phyloP scores from a whole-genome alignment of 257 asterid species.

The Parsonsia alboflavescens region DNA sequence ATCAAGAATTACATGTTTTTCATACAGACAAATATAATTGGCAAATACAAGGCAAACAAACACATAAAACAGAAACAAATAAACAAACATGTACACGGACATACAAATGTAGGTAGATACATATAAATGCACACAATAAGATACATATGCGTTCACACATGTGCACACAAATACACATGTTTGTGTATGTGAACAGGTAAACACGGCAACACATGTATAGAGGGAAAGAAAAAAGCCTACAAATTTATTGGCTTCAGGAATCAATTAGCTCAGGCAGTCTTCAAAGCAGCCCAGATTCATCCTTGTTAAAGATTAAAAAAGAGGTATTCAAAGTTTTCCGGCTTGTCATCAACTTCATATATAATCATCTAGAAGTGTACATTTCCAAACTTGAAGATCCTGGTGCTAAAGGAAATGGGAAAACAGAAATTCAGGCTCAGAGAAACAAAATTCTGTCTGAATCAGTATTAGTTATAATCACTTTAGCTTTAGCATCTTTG shows the following conservation, averaged over 20 bases:
- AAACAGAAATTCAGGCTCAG: not conserved
- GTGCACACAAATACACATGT: not conserved
- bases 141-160: not conserved
- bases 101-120: too few relatives aligned
- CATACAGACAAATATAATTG: too few relatives aligned
- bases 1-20: not conserved
- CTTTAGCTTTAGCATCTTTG: not conserved
- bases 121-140: too few relatives aligned
- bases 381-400: not conserved
- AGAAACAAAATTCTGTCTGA: not conserved
- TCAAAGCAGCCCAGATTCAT: not conserved
- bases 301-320: not conserved
- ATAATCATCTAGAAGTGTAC: not conserved
- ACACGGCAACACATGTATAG: not conserved
- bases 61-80: not conserved
- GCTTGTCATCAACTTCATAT: not conserved
- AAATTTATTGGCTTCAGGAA: not conserved
- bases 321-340: not conserved
- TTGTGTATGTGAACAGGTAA: too few relatives aligned
- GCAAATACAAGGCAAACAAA: not conserved
- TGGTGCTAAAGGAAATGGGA: not conserved
- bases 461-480: not conserved
- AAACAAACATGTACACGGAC: not conserved
- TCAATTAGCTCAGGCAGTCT: not conserved
- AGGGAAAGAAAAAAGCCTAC: not conserved